These are phyloP conservation scores for Coemansia sp. DNA, from an alignment of 371 early-diverging fungal genomes.

Conservation along the genomic window DNA sequence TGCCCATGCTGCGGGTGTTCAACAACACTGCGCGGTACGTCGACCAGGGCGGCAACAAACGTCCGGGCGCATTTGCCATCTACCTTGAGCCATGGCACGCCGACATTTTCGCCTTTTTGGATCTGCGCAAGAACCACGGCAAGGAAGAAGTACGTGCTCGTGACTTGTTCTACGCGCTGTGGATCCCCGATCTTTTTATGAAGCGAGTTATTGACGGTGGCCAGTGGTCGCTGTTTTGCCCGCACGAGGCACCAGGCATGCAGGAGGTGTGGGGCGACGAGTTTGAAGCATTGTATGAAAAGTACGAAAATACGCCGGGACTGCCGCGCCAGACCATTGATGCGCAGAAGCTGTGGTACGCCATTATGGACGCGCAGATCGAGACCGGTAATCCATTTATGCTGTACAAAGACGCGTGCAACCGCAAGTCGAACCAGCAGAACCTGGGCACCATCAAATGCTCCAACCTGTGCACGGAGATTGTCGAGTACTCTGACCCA, in stretches of 20 bases:
- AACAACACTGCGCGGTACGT: conserved; percentile 99
- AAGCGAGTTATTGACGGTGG: conserved; percentile 92
- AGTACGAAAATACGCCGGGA: conserved; percentile 83
- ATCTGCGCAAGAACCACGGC: conserved; percentile 98
- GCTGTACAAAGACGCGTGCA: conserved; percentile 99
- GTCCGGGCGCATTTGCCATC: conserved; percentile 98
- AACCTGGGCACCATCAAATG: conserved; percentile 97
- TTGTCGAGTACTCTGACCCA: conserved; percentile 93
- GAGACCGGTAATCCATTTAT: conserved; percentile 99
- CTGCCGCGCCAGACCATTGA: conserved; percentile 83
- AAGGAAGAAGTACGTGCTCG: conserved; percentile 97
- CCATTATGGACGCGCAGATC: conserved; percentile 96
- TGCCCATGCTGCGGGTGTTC: conserved; percentile 98
- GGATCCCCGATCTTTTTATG: conserved; percentile 99
- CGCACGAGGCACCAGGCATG: conserved; percentile 93
- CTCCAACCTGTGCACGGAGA: conserved; percentile 84
- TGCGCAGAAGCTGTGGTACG: conserved; percentile 99
- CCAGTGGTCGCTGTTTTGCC: conserved; percentile 98
- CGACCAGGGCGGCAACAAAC: conserved; percentile 99
- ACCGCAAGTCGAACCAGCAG: conserved; percentile 95
- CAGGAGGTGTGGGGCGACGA: conserved; percentile 93
- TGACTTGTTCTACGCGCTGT: conserved; percentile 96
- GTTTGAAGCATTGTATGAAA: conserved; percentile 87
- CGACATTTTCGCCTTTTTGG: conserved; percentile 98
- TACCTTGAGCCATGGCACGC: conserved; percentile 99